A percentile compares a stretch with the other conserved stretches of the same genome.
phyloP scores from a whole-genome alignment of 2,329 filamentous ascomycete species.

The Monosporascus sp. region DNA sequence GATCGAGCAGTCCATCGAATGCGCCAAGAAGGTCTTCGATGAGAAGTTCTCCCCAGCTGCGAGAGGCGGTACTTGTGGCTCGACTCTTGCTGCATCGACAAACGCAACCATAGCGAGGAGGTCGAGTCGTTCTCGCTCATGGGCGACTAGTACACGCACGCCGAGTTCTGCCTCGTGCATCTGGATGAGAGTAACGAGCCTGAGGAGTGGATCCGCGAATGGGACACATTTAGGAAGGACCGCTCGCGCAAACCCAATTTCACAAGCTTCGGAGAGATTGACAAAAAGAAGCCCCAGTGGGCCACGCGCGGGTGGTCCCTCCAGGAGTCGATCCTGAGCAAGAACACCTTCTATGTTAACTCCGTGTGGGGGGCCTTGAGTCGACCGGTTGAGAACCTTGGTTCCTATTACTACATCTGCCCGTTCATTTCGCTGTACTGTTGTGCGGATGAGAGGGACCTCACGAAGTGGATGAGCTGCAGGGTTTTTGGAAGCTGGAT shows the following conservation, averaged over 20 bases:
- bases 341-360: conserved; percentile 29
- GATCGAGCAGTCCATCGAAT: conserved; percentile 17
- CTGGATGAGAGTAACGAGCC: conserved; percentile 14
- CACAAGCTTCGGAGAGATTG: conserved; percentile 12
- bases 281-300: conserved; percentile 18
- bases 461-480: no score
- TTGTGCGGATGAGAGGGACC: no score
- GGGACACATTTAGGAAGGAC: conserved; percentile 11
- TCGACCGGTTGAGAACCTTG: conserved; percentile 23
- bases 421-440: conserved; percentile 14
- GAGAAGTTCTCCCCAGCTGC: conserved; percentile 18
- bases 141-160: conserved; percentile 24
- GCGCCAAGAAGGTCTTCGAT: conserved; percentile 20
- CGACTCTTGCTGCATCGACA: conserved; percentile 29
- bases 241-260: conserved; percentile 10
- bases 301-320: conserved; percentile 26
- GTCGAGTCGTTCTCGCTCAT: conserved; percentile 21
- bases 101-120: conserved; percentile 22
- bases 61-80: conserved; percentile 26
- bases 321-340: conserved; percentile 29
- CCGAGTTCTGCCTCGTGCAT: conserved; percentile 26
- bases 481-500: no score
- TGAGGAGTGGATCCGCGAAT: conserved; percentile 17
- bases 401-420: conserved; percentile 25
- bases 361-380: conserved; percentile 21